Evolutionary conservation across 1,139 yeast genomes (phyloP).

Genomic region (Kurtzmaniella natalensis): DNA sequence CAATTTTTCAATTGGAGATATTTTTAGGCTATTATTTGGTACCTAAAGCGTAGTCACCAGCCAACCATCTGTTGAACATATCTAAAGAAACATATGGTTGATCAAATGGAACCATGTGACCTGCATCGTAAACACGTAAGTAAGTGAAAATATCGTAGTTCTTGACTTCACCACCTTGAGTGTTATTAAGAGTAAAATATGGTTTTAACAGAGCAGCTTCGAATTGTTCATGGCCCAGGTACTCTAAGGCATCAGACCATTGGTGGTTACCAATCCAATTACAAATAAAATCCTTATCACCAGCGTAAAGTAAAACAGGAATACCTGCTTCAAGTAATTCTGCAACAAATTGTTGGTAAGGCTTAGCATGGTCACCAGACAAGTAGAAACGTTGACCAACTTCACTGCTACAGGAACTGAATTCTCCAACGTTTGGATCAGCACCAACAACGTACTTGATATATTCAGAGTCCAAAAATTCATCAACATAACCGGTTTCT

Average conservation of each 20-base stretch:
- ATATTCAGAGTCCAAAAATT: slow-evolving; percentile 9
- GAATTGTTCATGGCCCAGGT: slow-evolving; percentile 16
- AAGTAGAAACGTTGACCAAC: slow-evolving; percentile 9
- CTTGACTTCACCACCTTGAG: slow-evolving; percentile 11
- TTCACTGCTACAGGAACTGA: slow-evolving; percentile 5
- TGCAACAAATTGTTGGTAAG: slow-evolving; percentile 12
- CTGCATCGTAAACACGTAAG: slow-evolving; percentile 11
- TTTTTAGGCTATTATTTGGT: slow-evolving; percentile 1
- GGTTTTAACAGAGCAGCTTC: slow-evolving; percentile 24
- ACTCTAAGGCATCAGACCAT: slow-evolving; percentile 15
- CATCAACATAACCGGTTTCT: slow-evolving; percentile 8
- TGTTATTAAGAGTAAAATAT: slow-evolving; percentile 23
- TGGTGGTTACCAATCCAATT: slow-evolving; percentile 18
- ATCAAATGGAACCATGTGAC: slow-evolving; percentile 13
- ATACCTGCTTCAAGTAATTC: slow-evolving; percentile 10
- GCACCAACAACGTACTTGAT: slow-evolving; percentile 12
- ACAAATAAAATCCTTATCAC: slow-evolving; percentile 17
- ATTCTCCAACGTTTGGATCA: slow-evolving; percentile 7
- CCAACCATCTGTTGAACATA: slow-evolving; percentile 11
- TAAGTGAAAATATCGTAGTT: slow-evolving; percentile 10
- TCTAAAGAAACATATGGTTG: slow-evolving; percentile 10
- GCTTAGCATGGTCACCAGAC: slow-evolving; percentile 11
- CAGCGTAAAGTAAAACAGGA: slow-evolving; percentile 14
- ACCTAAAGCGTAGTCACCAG: slow-evolving; percentile 9
- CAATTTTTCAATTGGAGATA: no score